Base-by-base conservation (phyloP, 345 rosid genomes). In the Mangifera indica region DNA sequence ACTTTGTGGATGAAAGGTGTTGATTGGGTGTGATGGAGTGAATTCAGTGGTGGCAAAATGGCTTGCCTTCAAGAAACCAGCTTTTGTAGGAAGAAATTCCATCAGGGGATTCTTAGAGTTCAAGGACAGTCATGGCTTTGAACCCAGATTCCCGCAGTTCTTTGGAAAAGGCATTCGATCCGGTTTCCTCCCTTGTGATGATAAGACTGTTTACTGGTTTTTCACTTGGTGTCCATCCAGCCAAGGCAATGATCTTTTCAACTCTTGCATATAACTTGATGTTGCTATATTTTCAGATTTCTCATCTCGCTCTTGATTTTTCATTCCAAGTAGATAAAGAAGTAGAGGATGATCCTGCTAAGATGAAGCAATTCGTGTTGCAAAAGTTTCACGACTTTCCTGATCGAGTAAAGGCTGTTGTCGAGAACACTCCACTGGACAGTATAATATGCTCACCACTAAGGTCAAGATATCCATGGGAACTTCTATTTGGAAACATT, bases 11-110 rank as follows among this genome's bases (percentile, higher is more conserved):
- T 15, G 32, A n/a, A 20, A 91, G 91, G 83, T 84, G 64, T 75
- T 89, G 80, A 75, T 91, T 52, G 97, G 94, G 67, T 86, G 94
- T 63, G 94, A 87, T 57, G 97, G 94, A 24, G 88, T 86, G 68
- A 85, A 87, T 72, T 89, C 97, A 2, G 80, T 81, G 58, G 87
- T 85, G 76, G 85, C 89, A 7, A 89, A 80, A 70, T 89, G 87
- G 87, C 71, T 91, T 18, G 92, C 89, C 9, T 86, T 89, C 78
- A 81, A 81, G 74, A 76, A 55, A 10, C 85, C 85, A 3, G 73
- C 74, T 25, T 83, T 51, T 53, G 29, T 84, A 0, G 66, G 86
- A n/a, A 60, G 89, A 68, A 58, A 73, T 22, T 80, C 84, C 7
- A 78, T 89, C 18, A 78, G 90, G 64, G 93, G 88, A 60, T 79